Percentiles rank a stretch among this genome's conserved stretches.
These are phyloP conservation scores for Cyberlindnera galapagoensis DNA, from an alignment of 805 yeast species.

Conservation along the genomic window DNA sequence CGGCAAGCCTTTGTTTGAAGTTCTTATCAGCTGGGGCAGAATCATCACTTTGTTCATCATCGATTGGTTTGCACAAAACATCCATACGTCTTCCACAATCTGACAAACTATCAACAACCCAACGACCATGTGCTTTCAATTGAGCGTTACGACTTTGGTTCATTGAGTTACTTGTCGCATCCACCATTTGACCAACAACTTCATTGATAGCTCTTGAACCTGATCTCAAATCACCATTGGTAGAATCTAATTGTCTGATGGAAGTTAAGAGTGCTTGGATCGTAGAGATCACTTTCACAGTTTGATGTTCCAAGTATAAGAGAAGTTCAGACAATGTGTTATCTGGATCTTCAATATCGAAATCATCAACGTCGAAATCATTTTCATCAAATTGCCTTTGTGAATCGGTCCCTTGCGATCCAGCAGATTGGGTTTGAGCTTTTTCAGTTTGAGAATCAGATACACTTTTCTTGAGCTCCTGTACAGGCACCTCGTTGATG, in stretches of 20 bases:
- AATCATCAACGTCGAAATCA: constrained; percentile 64
- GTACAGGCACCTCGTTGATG: too few species aligned
- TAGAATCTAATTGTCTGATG: constrained; percentile 69
- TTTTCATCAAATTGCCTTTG: constrained; percentile 11
- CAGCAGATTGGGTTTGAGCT: too few species aligned
- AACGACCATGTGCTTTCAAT: constrained; percentile 83
- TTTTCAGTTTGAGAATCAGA: too few species aligned
- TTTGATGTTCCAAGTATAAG: constrained; percentile 85
- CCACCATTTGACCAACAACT: constrained; percentile 83
- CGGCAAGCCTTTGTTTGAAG: constrained; percentile 90
- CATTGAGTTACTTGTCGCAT: constrained; percentile 84
- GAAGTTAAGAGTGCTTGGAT: constrained; percentile 77
- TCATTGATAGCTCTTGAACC: constrained; percentile 71
- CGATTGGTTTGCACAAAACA: constrained; percentile 46
- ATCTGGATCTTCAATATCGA: constrained; percentile 82
- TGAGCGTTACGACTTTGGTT: constrained; percentile 79
- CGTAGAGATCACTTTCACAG: constrained; percentile 84
- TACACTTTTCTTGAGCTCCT: too few species aligned
- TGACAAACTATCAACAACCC: constrained; percentile 81
- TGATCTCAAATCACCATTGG: constrained; percentile 63
- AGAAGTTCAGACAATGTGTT: constrained; percentile 80
- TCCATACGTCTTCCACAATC: constrained; percentile 86
- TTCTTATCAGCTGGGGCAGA: constrained; percentile 76
- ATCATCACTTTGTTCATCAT: constrained; percentile 35
- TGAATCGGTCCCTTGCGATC: background rate